Percentiles rank a stretch among this genome's conserved stretches.
These are phyloP conservation scores for Berberis thunbergii DNA, from an alignment of 164 flowering plant genomes.

Conservation along the genomic window DNA sequence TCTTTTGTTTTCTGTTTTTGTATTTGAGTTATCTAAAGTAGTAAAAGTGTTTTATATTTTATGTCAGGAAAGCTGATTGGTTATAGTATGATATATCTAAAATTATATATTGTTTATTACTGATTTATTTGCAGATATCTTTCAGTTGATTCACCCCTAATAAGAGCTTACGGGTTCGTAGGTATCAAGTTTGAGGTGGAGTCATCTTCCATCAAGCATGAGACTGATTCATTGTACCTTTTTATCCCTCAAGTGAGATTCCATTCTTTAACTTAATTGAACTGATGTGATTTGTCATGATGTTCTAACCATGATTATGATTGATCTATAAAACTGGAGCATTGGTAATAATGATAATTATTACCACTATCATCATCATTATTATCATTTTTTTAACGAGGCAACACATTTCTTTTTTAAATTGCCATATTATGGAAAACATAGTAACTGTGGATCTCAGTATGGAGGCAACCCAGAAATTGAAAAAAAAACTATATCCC, in stretches of 20 bases:
- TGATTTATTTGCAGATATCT: slow-evolving; percentile 56
- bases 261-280: slow-evolving; percentile 7
- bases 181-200: slow-evolving; percentile 30
- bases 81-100: slow-evolving; percentile 5
- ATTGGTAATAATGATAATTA: neutral
- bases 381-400: too few species aligned
- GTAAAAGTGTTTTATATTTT: neutral
- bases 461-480: too few species aligned
- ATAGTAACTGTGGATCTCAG: too few species aligned
- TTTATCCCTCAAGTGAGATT: slow-evolving; percentile 74
- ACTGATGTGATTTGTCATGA: neutral
- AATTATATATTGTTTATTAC: neutral
- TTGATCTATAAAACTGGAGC: neutral
- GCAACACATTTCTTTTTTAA: too few species aligned
- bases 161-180: slow-evolving; percentile 64
- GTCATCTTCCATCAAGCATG: slow-evolving; percentile 35
- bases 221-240: slow-evolving; percentile 47
- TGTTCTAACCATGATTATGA: neutral
- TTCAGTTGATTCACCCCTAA: slow-evolving; percentile 40
- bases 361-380: too few species aligned
- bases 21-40: neutral
- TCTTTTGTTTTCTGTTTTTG: neutral
- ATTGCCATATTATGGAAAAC: too few species aligned
- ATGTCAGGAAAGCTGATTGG: slow-evolving; percentile 2
- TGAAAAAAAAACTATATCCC: too few species aligned